Evolutionary conservation across 768 basidiomycete genomes (phyloP), one percentile per base, ranked within the genome.

Genomic region (Collybiopsis luxurians): DNA sequence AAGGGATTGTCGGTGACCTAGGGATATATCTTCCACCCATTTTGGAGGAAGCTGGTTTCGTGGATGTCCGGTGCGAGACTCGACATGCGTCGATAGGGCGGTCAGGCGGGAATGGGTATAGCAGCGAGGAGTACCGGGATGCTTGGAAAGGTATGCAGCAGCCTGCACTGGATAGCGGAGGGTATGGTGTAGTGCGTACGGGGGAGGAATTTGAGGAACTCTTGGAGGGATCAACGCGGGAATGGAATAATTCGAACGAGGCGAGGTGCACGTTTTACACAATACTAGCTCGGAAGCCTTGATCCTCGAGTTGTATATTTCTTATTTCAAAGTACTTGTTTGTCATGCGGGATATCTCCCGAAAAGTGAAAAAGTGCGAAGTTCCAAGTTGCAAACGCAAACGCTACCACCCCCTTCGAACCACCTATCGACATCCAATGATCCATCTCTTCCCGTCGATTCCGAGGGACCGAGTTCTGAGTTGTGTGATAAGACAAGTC

Each of bases 181-280:
- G 48, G 21, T 39, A 51, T 51, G 50, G 50, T 15, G 21, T 51
- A 36, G 26, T 51, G 12, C 21, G 26, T 7, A 36, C 50, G 10
- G 36, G 26, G 24, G 50, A 36, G 38, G 50, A 51, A 17, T 51
- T 38, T 39, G 50, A 51, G 0, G 9, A 31, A 6, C 31, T 51
- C 17, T 12, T 51, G 36, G 9, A 13, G 36, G 50, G 17, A n/a
- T 51, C 31, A 7, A 3, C 5, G 12, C 23, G 36, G 10, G 50
- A 51, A 39, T 51, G 50, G 50, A 27, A 39, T 39, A 39, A 51
- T 3, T 51, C 50, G 50, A 51, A 19, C 7, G 36, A 51, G 23
- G 50, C 50, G 3, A 36, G 36, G 15, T 36, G 31, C 21, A 51
- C 12, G 4, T 51, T 36, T 23, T 51, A 28, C 19, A 39, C 50